Conservation (phyloP, 441 rosid species). For the Jatropha multifida region DNA sequence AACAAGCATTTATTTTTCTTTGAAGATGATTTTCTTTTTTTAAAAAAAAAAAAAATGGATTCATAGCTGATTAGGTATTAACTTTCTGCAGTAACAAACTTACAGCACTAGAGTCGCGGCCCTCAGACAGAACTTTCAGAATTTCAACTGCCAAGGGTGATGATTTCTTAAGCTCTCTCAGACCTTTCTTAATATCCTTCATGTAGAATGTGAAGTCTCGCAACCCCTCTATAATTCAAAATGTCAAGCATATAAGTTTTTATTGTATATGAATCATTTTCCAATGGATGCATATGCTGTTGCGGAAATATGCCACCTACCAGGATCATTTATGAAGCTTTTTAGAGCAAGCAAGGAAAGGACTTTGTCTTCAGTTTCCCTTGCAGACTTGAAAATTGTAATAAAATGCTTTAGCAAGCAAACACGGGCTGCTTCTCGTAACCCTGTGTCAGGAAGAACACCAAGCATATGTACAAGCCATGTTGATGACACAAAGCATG, state of each 20-base stretch:
- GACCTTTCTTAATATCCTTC: constrained; percentile 61
- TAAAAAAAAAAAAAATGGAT: not conserved
- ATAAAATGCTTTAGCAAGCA: constrained; percentile 65
- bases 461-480: constrained; percentile 67
- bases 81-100: constrained; percentile 28
- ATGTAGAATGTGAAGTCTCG: constrained; percentile 43
- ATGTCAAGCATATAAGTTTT: constrained; percentile 12
- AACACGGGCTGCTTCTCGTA: constrained; percentile 62
- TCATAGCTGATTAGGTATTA: not conserved
- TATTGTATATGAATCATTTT: constrained; percentile 1
- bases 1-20: constrained; percentile 7
- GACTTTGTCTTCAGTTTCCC: constrained; percentile 53
- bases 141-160: constrained; percentile 60
- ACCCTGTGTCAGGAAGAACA: constrained; percentile 66
- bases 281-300: not conserved
- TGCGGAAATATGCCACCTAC: constrained; percentile 32
- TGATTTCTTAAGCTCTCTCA: constrained; percentile 60
- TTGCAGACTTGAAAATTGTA: constrained; percentile 48
- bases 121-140: constrained; percentile 57
- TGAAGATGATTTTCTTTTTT: not conserved
- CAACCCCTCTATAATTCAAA: constrained; percentile 48
- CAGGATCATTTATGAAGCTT: constrained; percentile 61
- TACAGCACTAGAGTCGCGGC: constrained; percentile 60
- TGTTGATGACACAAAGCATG: constrained; percentile 55
- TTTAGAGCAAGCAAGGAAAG: constrained; percentile 67